Percentiles rank a stretch among this genome's conserved stretches.
Evolutionary conservation across 345 rosid species (phyloP).

Genomic region (Barbarea vulgaris): DNA sequence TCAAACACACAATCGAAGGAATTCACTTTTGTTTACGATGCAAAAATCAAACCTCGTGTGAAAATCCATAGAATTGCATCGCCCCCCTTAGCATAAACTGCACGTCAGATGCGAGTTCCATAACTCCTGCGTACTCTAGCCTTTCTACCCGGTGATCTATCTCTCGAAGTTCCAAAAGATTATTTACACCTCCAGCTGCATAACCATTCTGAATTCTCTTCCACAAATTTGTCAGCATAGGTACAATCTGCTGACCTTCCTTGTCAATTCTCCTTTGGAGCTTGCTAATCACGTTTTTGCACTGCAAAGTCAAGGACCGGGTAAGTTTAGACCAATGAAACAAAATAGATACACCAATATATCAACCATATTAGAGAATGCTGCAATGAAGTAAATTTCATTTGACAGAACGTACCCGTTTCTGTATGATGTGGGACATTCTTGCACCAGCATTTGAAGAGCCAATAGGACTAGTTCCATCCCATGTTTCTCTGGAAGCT

Average conservation of each 20-base stretch:
- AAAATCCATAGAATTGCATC: slow-evolving; percentile 80
- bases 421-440: slow-evolving; percentile 81
- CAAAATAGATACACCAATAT: slow-evolving; percentile 2
- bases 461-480: slow-evolving; percentile 59
- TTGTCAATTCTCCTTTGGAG: slow-evolving; percentile 86
- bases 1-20: slow-evolving; percentile 11
- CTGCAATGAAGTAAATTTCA: slow-evolving; percentile 6
- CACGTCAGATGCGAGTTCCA: slow-evolving; percentile 89
- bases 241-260: slow-evolving; percentile 96
- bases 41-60: slow-evolving; percentile 77
- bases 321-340: slow-evolving; percentile 12
- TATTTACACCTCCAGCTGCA: slow-evolving; percentile 65
- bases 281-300: slow-evolving; percentile 88
- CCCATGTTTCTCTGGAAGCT: slow-evolving; percentile 67
- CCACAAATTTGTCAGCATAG: slow-evolving; percentile 89
- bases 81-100: slow-evolving; percentile 88
- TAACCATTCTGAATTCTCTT: slow-evolving; percentile 73
- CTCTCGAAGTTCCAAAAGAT: slow-evolving; percentile 78
- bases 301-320: slow-evolving; percentile 50
- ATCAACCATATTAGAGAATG: background rate
- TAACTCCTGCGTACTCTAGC: slow-evolving; percentile 73
- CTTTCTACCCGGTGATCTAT: slow-evolving; percentile 87
- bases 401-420: slow-evolving; percentile 61
- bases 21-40: background rate
- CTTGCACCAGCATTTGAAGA: slow-evolving; percentile 53